A percentile compares a stretch with the other conserved stretches of the same genome.
Conservation (phyloP, 176 grass and related monocot species). For the Rhipidocladum racemiflorum region DNA sequence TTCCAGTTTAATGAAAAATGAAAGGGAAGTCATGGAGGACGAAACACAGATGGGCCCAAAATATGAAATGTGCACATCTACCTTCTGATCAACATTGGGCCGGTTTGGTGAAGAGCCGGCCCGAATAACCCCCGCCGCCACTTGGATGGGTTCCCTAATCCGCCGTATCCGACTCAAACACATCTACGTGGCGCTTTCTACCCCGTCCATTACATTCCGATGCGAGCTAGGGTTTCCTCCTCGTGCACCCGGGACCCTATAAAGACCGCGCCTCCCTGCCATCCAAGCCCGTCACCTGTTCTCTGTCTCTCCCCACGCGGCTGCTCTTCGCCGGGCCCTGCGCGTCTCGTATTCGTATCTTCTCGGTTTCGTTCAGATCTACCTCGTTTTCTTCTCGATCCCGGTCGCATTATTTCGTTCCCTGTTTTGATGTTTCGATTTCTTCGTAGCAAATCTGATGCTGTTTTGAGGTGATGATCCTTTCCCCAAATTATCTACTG, state of each 20-base stretch:
- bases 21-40: no score
- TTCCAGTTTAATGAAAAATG: not conserved
- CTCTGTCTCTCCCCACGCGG: no score
- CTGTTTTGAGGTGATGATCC: slow-evolving; percentile 42
- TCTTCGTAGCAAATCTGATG: not conserved
- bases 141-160: not conserved
- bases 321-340: not conserved
- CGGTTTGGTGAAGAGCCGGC: no score
- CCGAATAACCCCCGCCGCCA: not conserved
- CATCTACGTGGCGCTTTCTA: not conserved
- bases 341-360: not conserved
- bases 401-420: not conserved
- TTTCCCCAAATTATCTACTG: slow-evolving; percentile 59
- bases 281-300: fast-evolving
- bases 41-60: not conserved
- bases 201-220: slow-evolving; percentile 4
- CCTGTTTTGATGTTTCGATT: not conserved
- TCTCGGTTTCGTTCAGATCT: not conserved
- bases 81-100: not conserved
- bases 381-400: not conserved
- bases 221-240: slow-evolving; percentile 36
- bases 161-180: not conserved
- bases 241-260: not conserved
- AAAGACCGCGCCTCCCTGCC: not conserved
- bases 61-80: not conserved